Percentiles rank a stretch among this genome's conserved stretches.
Evolutionary conservation across 169 alveolate genomes (phyloP).

Genomic region (Plasmodium vivax): DNA sequence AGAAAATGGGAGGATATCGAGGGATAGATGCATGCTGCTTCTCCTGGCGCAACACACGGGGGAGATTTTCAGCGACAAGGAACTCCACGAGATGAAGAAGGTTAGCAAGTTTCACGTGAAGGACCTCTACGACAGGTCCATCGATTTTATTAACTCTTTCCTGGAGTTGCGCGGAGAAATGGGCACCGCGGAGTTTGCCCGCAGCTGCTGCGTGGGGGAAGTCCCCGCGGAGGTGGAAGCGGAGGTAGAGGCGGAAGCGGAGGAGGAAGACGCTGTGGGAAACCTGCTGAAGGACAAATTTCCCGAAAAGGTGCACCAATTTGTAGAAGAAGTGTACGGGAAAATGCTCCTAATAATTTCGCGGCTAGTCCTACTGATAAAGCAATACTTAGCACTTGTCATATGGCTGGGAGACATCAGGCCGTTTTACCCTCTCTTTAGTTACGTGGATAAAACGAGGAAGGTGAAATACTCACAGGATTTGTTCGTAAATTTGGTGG

Average conservation of each 20-base stretch:
- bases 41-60: slow-evolving; percentile 74
- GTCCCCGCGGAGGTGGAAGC: background rate
- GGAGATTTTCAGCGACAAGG: slow-evolving; percentile 66
- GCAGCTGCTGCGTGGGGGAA: slow-evolving; percentile 25
- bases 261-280: background rate
- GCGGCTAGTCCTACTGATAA: slow-evolving; percentile 49
- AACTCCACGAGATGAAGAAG: slow-evolving; percentile 45
- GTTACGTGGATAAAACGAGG: slow-evolving; percentile 39
- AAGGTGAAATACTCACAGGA: slow-evolving; percentile 38
- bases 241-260: background rate
- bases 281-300: slow-evolving; percentile 19
- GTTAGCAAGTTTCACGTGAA: slow-evolving; percentile 30
- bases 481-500: slow-evolving; percentile 43
- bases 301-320: slow-evolving; percentile 38
- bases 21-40: slow-evolving; percentile 59
- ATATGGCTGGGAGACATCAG: slow-evolving; percentile 68
- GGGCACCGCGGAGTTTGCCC: slow-evolving; percentile 25
- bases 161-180: slow-evolving; percentile 49
- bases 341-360: slow-evolving; percentile 57
- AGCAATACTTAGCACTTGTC: slow-evolving; percentile 51
- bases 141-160: slow-evolving; percentile 66
- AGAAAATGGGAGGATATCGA: slow-evolving; percentile 72
- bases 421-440: slow-evolving; percentile 74
- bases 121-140: slow-evolving; percentile 65
- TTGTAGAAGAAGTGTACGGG: slow-evolving; percentile 36